Percentiles rank a stretch among this genome's conserved stretches.
These are phyloP conservation scores for Puccinia triticina DNA, from an alignment of 1,284 basidiomycete genomes.

Conservation along the genomic window DNA sequence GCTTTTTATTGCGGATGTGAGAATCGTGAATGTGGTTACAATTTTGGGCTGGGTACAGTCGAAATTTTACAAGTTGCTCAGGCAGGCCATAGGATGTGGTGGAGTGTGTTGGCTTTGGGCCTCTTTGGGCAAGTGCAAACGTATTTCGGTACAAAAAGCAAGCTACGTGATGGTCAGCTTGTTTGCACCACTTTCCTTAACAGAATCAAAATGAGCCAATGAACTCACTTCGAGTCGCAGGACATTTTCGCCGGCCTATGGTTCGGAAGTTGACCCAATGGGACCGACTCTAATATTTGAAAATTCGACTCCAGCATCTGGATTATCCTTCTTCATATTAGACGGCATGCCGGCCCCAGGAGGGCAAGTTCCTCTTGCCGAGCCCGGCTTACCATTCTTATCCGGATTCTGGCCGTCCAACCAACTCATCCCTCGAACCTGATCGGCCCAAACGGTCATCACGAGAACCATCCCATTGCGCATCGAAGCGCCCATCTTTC, in stretches of 20 bases:
- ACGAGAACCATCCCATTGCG: constrained; percentile 34
- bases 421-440: constrained; percentile 26
- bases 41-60: too few relatives aligned
- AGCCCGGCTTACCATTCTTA: not conserved
- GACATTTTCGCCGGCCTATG: not conserved
- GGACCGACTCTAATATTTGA: constrained; percentile 20
- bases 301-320: constrained; percentile 32
- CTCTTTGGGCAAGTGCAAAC: too few relatives aligned
- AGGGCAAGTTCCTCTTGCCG: constrained; percentile 24
- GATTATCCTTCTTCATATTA: not conserved
- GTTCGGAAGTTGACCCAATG: constrained; percentile 4
- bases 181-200: too few relatives aligned
- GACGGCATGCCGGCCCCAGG: not conserved
- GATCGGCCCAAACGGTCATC: constrained; percentile 33
- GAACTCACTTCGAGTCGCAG: too few relatives aligned
- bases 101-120: too few relatives aligned
- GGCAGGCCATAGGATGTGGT: too few relatives aligned
- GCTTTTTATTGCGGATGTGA: not conserved
- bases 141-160: too few relatives aligned
- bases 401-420: constrained; percentile 13
- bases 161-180: too few relatives aligned
- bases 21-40: too few relatives aligned
- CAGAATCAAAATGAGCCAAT: too few relatives aligned
- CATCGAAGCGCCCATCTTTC: constrained; percentile 31
- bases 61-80: too few relatives aligned